Base-by-base conservation (phyloP, 192 early-diverging fungal species). In the Gaertneriomyces semiglobifer region DNA sequence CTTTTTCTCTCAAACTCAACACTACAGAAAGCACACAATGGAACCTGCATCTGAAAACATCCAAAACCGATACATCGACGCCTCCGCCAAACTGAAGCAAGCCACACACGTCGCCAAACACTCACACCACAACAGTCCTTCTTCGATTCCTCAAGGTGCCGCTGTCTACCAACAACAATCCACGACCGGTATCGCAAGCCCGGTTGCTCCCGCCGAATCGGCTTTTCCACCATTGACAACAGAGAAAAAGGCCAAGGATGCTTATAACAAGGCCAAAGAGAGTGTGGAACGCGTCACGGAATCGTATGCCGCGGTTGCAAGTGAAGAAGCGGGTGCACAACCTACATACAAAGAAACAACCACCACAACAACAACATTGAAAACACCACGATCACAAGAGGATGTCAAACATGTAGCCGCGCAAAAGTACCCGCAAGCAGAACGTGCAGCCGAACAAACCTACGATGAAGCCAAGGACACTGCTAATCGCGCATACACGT, bases 391-490 rank as follows among this genome's bases (percentile, higher is more conserved):
- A 33, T 33, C 25, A 33, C 25, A 33, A 0, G 50, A n/a, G 3
- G 50, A 52, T 4, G 50, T 0, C 6, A 52, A n/a, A 52, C n/a
- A 6, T 18, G n/a, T 6, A 18, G n/a, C n/a, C 6, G 50, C 4
- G 6, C n/a, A 52, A 5, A 33, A 33, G 25, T 33, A 33, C 2
- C 0, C 25, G 25, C n/a, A n/a, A 52, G 50, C 50, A 4, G n/a
- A 52, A 52, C 50, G 50, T n/a, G 20, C n/a, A 4, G 50, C 50
- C 6, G 50, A 20, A 6, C n/a, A 52, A 52, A 52, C 50, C 5
- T 52, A 52, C 50, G 50, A 52, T 20, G 50, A 18, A 6, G 50
- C 50, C n/a, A 52, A 52, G 20, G 50, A 52, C 50, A 52, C 50
- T 4, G 50, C 50, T 5, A 52, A 6, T 20, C n/a, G 20, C 3